Evolutionary conservation across 768 basidiomycete genomes (phyloP).

Genomic region (Phaeotremella fagi): DNA sequence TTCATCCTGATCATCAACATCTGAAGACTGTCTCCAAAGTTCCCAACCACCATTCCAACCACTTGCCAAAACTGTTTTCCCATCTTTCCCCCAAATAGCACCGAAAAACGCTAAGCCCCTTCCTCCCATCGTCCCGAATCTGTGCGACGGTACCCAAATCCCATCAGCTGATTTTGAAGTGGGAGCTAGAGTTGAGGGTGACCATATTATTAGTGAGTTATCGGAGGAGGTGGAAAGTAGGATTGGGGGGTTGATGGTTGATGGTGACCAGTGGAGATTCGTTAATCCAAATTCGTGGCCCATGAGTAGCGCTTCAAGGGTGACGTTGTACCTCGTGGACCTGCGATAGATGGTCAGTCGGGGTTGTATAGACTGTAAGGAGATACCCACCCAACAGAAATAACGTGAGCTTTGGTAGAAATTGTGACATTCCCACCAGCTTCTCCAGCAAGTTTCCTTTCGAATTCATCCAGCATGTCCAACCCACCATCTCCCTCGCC

Average conservation of each 20-base stretch:
- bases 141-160: constrained; percentile 83
- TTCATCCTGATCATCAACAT: constrained; percentile 14
- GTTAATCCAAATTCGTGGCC: constrained; percentile 96
- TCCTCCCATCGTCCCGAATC: constrained; percentile 89
- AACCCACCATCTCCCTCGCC: constrained; percentile 52
- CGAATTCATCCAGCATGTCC: constrained; percentile 81
- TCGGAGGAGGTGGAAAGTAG: constrained; percentile 92
- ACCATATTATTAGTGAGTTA: constrained; percentile 93
- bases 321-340: constrained; percentile 60
- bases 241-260: constrained; percentile 49
- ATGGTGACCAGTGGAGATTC: constrained; percentile 74
- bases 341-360: constrained; percentile 47
- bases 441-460: constrained; percentile 62
- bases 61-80: constrained; percentile 68
- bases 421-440: constrained; percentile 81
- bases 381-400: constrained; percentile 63
- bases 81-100: constrained; percentile 68
- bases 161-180: constrained; percentile 38
- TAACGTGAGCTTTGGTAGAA: constrained; percentile 76
- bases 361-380: constrained; percentile 8
- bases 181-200: constrained; percentile 57
- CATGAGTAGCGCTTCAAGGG: constrained; percentile 86
- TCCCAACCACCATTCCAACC: constrained; percentile 96
- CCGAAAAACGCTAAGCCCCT: constrained; percentile 89
- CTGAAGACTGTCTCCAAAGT: constrained; percentile 66